These are phyloP conservation scores for Globisporangium spiculum DNA, from an alignment of 352 stramenopile genomes.

Conservation along the genomic window DNA sequence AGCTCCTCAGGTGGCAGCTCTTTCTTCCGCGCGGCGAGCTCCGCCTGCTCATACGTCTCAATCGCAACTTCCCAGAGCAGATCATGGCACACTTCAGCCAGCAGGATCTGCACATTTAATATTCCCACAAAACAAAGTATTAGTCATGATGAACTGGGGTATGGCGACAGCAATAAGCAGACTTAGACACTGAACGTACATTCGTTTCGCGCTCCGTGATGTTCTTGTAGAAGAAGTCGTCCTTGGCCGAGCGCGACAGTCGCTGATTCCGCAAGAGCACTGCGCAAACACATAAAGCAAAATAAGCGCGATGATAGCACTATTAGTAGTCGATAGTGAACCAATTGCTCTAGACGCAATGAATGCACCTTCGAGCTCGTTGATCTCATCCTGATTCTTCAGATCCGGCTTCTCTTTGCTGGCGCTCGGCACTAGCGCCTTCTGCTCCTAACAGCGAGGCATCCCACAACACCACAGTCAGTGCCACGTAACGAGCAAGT, in stretches of 20 bases:
- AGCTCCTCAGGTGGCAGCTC: constrained; percentile 66
- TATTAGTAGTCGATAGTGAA: background rate
- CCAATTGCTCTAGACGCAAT: background rate
- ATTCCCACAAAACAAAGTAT: background rate
- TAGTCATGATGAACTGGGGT: background rate
- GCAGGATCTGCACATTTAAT: constrained; percentile 32
- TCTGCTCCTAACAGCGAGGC: background rate
- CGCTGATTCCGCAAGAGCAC: constrained; percentile 38
- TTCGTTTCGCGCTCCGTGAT: constrained; percentile 44
- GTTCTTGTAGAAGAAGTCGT: constrained; percentile 43
- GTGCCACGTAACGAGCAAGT: background rate
- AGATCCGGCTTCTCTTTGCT: constrained; percentile 11
- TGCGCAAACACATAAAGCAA: constrained; percentile 14
- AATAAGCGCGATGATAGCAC: background rate
- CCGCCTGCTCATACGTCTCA: constrained; percentile 53
- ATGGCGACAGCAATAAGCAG: background rate
- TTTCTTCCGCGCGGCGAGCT: constrained; percentile 42
- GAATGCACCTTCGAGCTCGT: constrained; percentile 37
- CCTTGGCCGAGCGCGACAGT: constrained; percentile 30
- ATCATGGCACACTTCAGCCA: constrained; percentile 62
- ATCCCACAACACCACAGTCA: background rate
- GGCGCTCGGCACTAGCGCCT: constrained; percentile 3
- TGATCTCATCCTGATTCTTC: constrained; percentile 43
- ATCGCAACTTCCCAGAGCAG: constrained; percentile 53
- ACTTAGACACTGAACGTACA: constrained; percentile 20